These are phyloP conservation scores for Leptographium radiaticola DNA, from an alignment of 2,329 filamentous ascomycete genomes.

Conservation along the genomic window DNA sequence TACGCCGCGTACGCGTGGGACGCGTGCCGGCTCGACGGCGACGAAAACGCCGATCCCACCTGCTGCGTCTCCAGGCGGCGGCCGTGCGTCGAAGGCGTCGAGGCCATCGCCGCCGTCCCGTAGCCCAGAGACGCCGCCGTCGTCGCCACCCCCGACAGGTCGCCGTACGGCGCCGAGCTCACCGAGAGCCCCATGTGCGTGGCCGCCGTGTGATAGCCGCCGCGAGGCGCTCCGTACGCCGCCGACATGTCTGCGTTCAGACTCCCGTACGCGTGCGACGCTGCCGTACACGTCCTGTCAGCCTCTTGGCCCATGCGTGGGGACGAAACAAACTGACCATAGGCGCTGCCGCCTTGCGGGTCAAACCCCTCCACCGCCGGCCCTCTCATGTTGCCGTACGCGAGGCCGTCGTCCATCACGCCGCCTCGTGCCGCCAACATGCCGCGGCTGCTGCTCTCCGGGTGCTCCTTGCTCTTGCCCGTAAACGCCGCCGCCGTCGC, in stretches of 20 bases:
- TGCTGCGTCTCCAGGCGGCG: constrained; percentile 9
- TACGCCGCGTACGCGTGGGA: constrained; percentile 7
- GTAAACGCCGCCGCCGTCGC: constrained; percentile 16
- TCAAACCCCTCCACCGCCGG: not conserved
- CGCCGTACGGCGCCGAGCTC: constrained; percentile 7
- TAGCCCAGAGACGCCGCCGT: constrained; percentile 1
- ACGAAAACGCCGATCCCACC: constrained; percentile 5
- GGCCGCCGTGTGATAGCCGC: constrained; percentile 1
- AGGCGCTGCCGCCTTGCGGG: not conserved
- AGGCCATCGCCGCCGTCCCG: not conserved
- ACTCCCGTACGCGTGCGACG: not conserved
- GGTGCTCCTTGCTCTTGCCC: constrained; percentile 10
- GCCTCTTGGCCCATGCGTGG: constrained; percentile 4
- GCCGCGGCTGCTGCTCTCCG: constrained; percentile 4
- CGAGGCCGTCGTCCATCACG: not conserved
- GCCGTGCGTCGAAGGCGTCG: constrained; percentile 2
- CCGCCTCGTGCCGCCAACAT: not conserved
- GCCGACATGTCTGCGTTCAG: constrained; percentile 1
- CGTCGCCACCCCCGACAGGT: not conserved
- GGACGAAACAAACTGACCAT: not conserved
- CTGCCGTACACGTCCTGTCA: constrained; percentile 1
- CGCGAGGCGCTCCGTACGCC: constrained; percentile 2
- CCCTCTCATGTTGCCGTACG: constrained; percentile 5
- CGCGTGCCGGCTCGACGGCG: constrained; percentile 7
- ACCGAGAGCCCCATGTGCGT: constrained; percentile 5